Evolutionary conservation across 1,284 basidiomycete species (phyloP), one percentile per base, ranked within the genome.

Genomic region (Apiotrichum mycotoxinovorans): DNA sequence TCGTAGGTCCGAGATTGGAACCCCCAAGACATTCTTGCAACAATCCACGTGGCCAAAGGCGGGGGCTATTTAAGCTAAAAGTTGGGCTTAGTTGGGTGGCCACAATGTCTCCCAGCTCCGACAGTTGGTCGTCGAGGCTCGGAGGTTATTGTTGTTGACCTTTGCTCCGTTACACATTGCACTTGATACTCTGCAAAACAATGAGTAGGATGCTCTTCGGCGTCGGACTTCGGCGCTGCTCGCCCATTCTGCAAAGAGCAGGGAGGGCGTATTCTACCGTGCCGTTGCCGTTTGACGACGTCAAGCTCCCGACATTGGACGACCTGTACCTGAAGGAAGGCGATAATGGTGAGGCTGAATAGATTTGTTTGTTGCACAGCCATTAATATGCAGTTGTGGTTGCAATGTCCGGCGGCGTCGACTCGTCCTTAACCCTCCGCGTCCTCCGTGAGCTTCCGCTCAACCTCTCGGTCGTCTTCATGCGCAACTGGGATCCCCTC

Each of bases 401-500:
- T 2, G 92, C 89, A 30, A 92, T 97, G 88, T 96, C 91, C 0
- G 95, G 95, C 37, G 95, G 95, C 0, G 94, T 98, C 4, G 94
- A 98, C 75, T 96, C 93, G 1, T 91, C 89, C 3, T 89, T 93
- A 8, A 81, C 87, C 1, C 88, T 91, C 10, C 81, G 81, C 52
- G 75, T 95, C 22, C 78, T 95, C n/a, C 79, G 85, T 18, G 81
- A 87, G 47, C 73, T 87, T 85, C 87, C 87, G 60, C 88, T 86
- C 65, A 84, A 91, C 67, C 82, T 92, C 18, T 88, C 84, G 54
- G 92, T 91, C 2, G 83, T 97, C 0, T 98, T 88, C 76, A 97
- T 97, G 95, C 84, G 91, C 25, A 97, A 98, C 64, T 98, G 95
- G 94, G 92, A 82, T 40, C 67, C 72, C 0, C 61, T 72, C 0